phyloP scores from a whole-genome alignment of 257 asterid species.

The Ilex asprella region DNA sequence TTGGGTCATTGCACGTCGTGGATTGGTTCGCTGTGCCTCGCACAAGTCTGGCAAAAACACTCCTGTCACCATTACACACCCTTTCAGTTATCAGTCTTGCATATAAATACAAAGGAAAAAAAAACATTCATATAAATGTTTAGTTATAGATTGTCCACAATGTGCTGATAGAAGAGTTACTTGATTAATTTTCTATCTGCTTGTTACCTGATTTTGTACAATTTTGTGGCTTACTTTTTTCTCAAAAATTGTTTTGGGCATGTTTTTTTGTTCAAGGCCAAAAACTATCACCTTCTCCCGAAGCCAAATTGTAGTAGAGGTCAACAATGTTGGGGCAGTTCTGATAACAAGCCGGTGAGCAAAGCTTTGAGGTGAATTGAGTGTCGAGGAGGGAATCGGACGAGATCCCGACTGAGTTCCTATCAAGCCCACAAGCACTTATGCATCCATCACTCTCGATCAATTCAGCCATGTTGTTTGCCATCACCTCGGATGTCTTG shows the following conservation, averaged over 20 bases:
- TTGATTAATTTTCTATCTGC: not conserved
- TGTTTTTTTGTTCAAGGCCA: not conserved
- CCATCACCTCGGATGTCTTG: slow-evolving; percentile 57
- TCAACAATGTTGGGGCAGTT: slow-evolving; percentile 68
- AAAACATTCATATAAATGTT: too few relatives aligned
- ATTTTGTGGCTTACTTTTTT: not conserved
- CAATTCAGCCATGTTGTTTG: slow-evolving; percentile 37
- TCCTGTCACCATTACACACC: slow-evolving; percentile 25
- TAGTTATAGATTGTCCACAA: not conserved
- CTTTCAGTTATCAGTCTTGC: too few relatives aligned
- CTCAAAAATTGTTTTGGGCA: not conserved
- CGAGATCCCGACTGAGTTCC: slow-evolving; percentile 60
- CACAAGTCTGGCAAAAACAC: slow-evolving; percentile 62
- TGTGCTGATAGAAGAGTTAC: not conserved
- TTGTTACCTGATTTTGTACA: not conserved
- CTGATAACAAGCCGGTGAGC: slow-evolving; percentile 55
- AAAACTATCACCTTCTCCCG: slow-evolving; percentile 55
- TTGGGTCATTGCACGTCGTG: slow-evolving; percentile 60
- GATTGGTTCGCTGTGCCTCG: slow-evolving; percentile 40
- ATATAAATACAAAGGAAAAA: not conserved
- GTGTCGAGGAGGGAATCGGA: slow-evolving; percentile 60
- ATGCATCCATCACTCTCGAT: slow-evolving; percentile 62
- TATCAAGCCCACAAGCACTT: slow-evolving; percentile 54
- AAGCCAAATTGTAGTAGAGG: slow-evolving; percentile 67
- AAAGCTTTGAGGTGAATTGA: slow-evolving; percentile 45